Evolutionary conservation across 805 yeast species (phyloP).

Genomic region (Pichia insulana): DNA sequence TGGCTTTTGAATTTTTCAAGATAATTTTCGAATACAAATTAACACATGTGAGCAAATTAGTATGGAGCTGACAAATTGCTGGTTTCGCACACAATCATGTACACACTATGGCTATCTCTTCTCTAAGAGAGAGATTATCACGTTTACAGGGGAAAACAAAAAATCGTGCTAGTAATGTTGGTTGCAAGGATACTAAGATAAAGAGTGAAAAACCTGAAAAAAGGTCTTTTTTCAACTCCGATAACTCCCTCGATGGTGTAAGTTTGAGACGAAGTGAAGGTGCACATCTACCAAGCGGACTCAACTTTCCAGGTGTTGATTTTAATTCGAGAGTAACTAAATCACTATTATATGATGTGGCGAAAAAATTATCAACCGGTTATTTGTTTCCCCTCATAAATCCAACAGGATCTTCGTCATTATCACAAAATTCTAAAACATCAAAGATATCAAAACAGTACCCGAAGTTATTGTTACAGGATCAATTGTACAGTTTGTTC

Average conservation of each 20-base stretch:
- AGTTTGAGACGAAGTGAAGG: background rate
- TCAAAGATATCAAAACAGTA: slow-evolving; percentile 5
- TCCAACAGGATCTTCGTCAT: background rate
- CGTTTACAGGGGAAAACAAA: slow-evolving; percentile 2
- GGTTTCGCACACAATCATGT: background rate
- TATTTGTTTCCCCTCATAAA: slow-evolving; percentile 4
- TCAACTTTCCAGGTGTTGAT: slow-evolving; percentile 3
- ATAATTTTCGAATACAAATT: background rate
- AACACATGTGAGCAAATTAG: slow-evolving; percentile 1
- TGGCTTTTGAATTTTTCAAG: background rate
- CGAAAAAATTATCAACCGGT: background rate
- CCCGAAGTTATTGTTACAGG: slow-evolving; percentile 4
- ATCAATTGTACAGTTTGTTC: slow-evolving; percentile 5
- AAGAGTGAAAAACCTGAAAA: background rate
- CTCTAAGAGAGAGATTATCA: slow-evolving; percentile 2
- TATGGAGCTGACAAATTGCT: background rate
- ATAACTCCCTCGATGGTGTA: background rate
- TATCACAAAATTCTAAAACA: slow-evolving; percentile 7
- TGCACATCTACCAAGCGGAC: background rate
- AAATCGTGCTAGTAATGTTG: background rate
- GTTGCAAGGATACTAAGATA: background rate
- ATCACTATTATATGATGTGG: background rate
- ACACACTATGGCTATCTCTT: background rate
- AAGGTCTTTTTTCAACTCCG: slow-evolving; percentile 2
- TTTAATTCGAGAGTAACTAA: background rate